Conservation (phyloP, 441 rosid species). For the Erodium moschatum region DNA sequence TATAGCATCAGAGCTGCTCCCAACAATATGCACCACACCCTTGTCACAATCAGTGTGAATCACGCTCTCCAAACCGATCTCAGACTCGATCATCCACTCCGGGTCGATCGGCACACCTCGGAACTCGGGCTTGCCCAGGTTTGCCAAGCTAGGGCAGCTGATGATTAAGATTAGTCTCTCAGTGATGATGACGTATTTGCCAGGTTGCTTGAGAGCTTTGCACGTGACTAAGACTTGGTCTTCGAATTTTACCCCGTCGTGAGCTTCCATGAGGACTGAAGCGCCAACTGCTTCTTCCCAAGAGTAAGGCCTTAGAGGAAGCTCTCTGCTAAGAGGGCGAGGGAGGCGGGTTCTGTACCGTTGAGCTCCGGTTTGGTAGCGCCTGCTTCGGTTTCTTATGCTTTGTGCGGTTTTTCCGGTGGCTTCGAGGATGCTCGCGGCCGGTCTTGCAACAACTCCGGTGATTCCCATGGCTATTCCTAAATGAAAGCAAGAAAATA, state of each 20-base stretch:
- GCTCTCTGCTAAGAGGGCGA: constrained; percentile 70
- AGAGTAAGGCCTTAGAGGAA: constrained; percentile 76
- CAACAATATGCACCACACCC: constrained; percentile 62
- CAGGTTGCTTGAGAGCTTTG: constrained; percentile 64
- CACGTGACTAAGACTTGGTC: constrained; percentile 57
- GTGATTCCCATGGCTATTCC: constrained; percentile 85
- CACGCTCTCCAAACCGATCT: constrained; percentile 64
- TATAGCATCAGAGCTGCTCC: constrained; percentile 64
- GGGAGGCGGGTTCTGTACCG: constrained; percentile 67
- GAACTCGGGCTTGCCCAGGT: constrained; percentile 57
- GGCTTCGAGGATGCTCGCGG: constrained; percentile 93
- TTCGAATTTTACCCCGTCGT: constrained; percentile 49
- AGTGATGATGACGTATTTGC: constrained; percentile 57
- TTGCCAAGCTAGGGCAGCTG: constrained; percentile 59
- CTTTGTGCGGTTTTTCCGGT: constrained; percentile 97
- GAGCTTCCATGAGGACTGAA: constrained; percentile 56
- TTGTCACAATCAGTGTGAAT: constrained; percentile 56
- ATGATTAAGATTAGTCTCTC: constrained; percentile 49
- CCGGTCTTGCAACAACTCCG: constrained; percentile 91
- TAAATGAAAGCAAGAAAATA: constrained; percentile 22
- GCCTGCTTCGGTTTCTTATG: constrained; percentile 76
- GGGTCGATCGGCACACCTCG: constrained; percentile 59
- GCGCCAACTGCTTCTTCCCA: constrained; percentile 91
- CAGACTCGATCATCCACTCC: constrained; percentile 66
- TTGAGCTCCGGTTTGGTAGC: constrained; percentile 51